Conservation (phyloP, 2,329 filamentous ascomycete genomes). For the Amylocarpus encephaloides region DNA sequence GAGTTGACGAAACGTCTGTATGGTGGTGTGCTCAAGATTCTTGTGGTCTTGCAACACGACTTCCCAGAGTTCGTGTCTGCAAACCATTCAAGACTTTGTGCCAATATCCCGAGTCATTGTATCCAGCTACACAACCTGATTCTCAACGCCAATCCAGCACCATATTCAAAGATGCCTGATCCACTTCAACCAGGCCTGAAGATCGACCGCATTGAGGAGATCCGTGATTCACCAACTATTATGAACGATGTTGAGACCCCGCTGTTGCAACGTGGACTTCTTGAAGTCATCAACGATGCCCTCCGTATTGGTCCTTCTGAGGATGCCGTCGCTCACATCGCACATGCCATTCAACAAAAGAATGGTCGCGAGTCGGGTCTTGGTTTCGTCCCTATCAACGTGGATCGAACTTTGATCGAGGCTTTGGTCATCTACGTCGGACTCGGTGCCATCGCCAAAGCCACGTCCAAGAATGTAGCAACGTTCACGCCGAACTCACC, state of each 20-base stretch:
- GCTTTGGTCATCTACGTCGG: slow-evolving; percentile 80
- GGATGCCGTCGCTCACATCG: slow-evolving; percentile 70
- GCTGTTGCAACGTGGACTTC: slow-evolving; percentile 49
- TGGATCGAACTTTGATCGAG: slow-evolving; percentile 68
- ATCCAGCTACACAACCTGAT: slow-evolving; percentile 85
- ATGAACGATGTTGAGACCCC: slow-evolving; percentile 50
- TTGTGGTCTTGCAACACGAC: slow-evolving; percentile 85
- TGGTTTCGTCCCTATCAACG: slow-evolving; percentile 59
- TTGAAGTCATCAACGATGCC: slow-evolving; percentile 54
- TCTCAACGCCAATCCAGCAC: slow-evolving; percentile 68
- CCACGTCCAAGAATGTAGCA: slow-evolving; percentile 51
- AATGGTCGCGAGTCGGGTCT: slow-evolving; percentile 54
- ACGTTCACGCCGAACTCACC: slow-evolving; percentile 59
- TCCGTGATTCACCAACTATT: slow-evolving; percentile 59
- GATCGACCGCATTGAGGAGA: slow-evolving; percentile 69
- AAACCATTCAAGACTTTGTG: slow-evolving; percentile 76
- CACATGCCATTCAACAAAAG: slow-evolving; percentile 61
- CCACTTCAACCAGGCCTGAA: slow-evolving; percentile 68
- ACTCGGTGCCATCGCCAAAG: slow-evolving; percentile 58
- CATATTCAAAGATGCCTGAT: slow-evolving; percentile 64
- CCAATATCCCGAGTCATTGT: slow-evolving; percentile 75
- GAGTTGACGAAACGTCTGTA: slow-evolving; percentile 76
- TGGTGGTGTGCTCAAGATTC: slow-evolving; percentile 72
- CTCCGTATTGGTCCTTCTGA: slow-evolving; percentile 58
- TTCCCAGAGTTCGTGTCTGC: slow-evolving; percentile 89